Evolutionary conservation across 768 basidiomycete genomes (phyloP).

Genomic region (Lactifluus hygrophoroides): DNA sequence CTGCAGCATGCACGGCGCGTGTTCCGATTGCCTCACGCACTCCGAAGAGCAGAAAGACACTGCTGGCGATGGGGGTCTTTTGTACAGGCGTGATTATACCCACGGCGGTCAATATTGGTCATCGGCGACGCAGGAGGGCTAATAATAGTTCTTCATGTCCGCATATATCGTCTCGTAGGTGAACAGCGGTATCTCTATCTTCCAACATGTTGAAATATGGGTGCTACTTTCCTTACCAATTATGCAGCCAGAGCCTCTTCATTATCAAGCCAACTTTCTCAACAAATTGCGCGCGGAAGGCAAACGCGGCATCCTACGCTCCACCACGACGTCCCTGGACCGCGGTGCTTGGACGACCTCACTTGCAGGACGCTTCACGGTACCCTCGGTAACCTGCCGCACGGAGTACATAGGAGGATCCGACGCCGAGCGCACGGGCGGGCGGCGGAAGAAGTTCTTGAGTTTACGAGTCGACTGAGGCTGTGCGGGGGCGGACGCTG

Average conservation of each 20-base stretch:
- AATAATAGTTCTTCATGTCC: no score
- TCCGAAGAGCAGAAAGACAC: no score
- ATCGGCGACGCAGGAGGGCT: no score
- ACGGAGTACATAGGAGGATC: constrained; percentile 6
- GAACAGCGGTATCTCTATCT: no score
- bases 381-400: not conserved
- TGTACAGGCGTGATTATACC: no score
- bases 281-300: constrained; percentile 12
- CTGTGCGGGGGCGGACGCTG: not conserved
- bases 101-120: no score
- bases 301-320: constrained; percentile 15
- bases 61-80: no score
- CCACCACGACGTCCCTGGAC: not conserved
- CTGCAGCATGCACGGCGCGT: no score
- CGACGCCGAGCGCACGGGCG: constrained; percentile 9
- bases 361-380: constrained; percentile 5
- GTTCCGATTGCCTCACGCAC: no score
- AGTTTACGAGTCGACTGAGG: constrained; percentile 1
- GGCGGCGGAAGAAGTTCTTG: constrained; percentile 13
- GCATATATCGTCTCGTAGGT: no score
- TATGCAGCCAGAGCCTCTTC: not conserved
- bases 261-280: constrained; percentile 12
- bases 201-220: no score
- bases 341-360: constrained; percentile 5
- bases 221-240: no score